Conservation (phyloP, 148 eudicot species). For the Rhododendron griersonianum region DNA sequence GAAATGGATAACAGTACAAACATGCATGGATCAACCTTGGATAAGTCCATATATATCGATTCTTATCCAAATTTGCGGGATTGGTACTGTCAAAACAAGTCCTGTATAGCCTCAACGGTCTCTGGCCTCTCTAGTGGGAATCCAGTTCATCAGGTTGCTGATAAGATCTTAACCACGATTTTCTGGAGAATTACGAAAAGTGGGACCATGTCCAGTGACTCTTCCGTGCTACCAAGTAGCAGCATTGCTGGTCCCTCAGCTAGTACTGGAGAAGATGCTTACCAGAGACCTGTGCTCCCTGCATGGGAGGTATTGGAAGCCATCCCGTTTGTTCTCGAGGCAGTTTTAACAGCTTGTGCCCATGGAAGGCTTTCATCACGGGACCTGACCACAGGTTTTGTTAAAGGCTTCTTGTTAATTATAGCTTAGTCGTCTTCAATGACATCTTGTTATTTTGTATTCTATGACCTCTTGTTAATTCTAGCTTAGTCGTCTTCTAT, state of each 20-base stretch:
- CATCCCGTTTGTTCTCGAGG: conserved; percentile 24
- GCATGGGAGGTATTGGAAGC: conserved; percentile 33
- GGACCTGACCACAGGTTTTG: conserved; percentile 20
- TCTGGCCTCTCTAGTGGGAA: conserved; percentile 26
- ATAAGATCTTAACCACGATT: conserved; percentile 18
- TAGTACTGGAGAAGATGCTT: conserved; percentile 15
- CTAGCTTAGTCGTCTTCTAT: background rate
- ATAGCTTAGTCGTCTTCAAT: background rate
- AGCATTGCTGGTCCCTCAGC: conserved; percentile 9
- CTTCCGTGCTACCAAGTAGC: conserved; percentile 11
- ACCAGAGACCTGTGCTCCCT: conserved; percentile 22
- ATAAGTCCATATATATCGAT: conserved; percentile 25
- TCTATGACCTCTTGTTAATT: background rate
- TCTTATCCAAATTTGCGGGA: conserved; percentile 24
- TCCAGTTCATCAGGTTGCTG: conserved; percentile 27
- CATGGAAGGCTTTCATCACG: conserved; percentile 30
- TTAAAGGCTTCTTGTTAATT: background rate
- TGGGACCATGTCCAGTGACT: conserved; percentile 15
- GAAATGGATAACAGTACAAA: background rate
- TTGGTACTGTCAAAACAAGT: conserved; percentile 28
- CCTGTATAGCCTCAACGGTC: conserved; percentile 26
- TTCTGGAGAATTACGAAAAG: conserved; percentile 15
- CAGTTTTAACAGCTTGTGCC: conserved; percentile 25
- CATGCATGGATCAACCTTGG: conserved; percentile 3
- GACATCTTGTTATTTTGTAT: background rate